Conservation (phyloP, 306 rosid species). For the Nissolia schottii region DNA sequence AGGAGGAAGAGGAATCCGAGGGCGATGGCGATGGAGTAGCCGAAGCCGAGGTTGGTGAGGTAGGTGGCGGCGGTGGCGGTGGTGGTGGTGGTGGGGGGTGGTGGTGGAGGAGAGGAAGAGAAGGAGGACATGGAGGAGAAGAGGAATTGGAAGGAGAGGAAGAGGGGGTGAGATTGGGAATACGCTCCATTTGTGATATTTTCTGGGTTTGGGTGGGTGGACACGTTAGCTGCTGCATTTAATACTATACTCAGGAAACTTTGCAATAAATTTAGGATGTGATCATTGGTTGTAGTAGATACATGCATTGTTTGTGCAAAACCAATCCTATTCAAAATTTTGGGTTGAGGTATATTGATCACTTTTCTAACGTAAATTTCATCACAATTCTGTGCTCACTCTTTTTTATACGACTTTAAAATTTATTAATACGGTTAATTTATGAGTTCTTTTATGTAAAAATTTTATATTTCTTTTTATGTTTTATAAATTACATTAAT, state of each 20-base stretch:
- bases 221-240: conserved; percentile 63
- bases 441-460: too few relatives aligned
- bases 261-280: conserved; percentile 34
- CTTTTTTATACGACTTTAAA: too few relatives aligned
- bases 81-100: not conserved
- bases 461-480: too few relatives aligned
- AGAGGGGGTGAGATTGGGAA: conserved; percentile 28
- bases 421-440: too few relatives aligned
- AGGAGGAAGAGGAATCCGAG: conserved; percentile 82
- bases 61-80: conserved; percentile 39
- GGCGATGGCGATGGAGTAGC: conserved; percentile 91
- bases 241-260: conserved; percentile 33
- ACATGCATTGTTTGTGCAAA: too few relatives aligned
- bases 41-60: conserved; percentile 71
- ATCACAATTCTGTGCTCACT: too few relatives aligned
- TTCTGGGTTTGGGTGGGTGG: conserved; percentile 90
- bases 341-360: too few relatives aligned
- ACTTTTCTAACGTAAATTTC: too few relatives aligned
- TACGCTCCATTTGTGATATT: not conserved
- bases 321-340: too few relatives aligned
- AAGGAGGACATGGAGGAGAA: not conserved
- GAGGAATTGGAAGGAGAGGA: not conserved
- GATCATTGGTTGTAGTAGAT: not conserved
- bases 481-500: too few relatives aligned
- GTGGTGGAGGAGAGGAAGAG: conserved; percentile 19